A percentile compares a stretch with the other conserved stretches of the same genome.
Evolutionary conservation across 805 yeast species (phyloP).

Genomic region (Candida maris): DNA sequence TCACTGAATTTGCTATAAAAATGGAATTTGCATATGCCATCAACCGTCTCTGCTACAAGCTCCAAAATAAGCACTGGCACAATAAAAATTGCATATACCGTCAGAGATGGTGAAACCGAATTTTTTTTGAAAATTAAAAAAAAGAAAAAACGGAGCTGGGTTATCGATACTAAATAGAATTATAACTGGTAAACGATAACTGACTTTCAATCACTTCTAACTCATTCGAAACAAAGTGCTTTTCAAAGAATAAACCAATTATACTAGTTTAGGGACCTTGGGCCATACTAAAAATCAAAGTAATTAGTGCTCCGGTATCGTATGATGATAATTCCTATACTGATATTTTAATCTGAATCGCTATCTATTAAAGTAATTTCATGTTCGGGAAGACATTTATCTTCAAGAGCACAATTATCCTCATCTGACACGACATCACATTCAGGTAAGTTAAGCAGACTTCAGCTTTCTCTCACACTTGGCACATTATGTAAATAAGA

Average conservation of each 20-base stretch:
- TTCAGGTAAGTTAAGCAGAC: background rate
- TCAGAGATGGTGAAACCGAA: too few relatives aligned
- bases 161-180: slow-evolving; percentile 1
- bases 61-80: too few relatives aligned
- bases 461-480: background rate
- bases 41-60: background rate
- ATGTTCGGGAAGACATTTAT: slow-evolving; percentile 1
- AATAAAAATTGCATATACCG: too few relatives aligned
- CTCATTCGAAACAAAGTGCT: slow-evolving; percentile 1
- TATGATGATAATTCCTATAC: background rate
- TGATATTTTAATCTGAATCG: slow-evolving; percentile 1
- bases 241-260: background rate
- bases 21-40: background rate
- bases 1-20: background rate
- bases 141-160: too few relatives aligned
- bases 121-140: too few relatives aligned
- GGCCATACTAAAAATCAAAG: background rate
- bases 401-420: too few relatives aligned
- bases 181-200: slow-evolving; percentile 1
- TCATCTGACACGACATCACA: slow-evolving; percentile 1
- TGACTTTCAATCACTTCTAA: background rate
- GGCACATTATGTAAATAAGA: background rate
- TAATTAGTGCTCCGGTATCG: background rate
- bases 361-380: slow-evolving; percentile 1
- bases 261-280: background rate